These are phyloP conservation scores for Aspergillus sp. DNA, from an alignment of 2,329 filamentous ascomycete genomes.

Conservation along the genomic window DNA sequence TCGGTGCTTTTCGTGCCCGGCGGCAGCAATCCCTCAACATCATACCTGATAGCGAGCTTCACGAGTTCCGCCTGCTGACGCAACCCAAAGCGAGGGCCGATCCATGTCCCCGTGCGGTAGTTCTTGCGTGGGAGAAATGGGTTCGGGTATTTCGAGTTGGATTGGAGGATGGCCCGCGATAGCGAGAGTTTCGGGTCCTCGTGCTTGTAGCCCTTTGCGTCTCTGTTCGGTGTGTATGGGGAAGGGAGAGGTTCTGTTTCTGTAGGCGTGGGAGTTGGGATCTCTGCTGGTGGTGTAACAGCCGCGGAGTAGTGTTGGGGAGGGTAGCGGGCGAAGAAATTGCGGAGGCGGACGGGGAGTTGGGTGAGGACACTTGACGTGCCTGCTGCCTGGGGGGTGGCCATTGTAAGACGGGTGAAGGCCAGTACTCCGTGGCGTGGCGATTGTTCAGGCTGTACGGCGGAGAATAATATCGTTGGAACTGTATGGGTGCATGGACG, in stretches of 20 bases:
- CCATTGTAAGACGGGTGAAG: constrained; percentile 10
- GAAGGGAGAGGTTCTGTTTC: constrained; percentile 29
- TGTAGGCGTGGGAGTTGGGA: constrained; percentile 26
- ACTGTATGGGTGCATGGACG: background rate
- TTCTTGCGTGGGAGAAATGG: constrained; percentile 82
- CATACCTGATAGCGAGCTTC: constrained; percentile 76
- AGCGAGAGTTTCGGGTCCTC: constrained; percentile 33
- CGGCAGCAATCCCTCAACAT: constrained; percentile 78
- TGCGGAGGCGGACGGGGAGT: constrained; percentile 74
- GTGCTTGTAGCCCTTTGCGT: constrained; percentile 42
- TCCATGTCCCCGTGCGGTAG: constrained; percentile 76
- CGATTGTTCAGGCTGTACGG: background rate
- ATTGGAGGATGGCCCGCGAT: constrained; percentile 35
- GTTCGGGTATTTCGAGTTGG: constrained; percentile 59
- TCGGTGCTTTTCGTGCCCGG: constrained; percentile 73
- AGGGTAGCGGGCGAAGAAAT: constrained; percentile 89
- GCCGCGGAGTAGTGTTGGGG: constrained; percentile 56
- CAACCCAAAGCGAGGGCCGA: constrained; percentile 77
- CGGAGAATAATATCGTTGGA: background rate
- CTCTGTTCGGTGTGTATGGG: constrained; percentile 42
- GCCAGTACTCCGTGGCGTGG: background rate
- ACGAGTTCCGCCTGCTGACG: constrained; percentile 87
- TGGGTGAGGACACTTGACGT: constrained; percentile 20
- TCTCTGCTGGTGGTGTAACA: constrained; percentile 27
- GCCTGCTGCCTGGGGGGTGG: constrained; percentile 22